A percentile compares a stretch with the other conserved stretches of the same genome.
These are phyloP conservation scores for Pseudogymnoascus sp. DNA, from an alignment of 2,329 filamentous ascomycete species.

Conservation along the genomic window DNA sequence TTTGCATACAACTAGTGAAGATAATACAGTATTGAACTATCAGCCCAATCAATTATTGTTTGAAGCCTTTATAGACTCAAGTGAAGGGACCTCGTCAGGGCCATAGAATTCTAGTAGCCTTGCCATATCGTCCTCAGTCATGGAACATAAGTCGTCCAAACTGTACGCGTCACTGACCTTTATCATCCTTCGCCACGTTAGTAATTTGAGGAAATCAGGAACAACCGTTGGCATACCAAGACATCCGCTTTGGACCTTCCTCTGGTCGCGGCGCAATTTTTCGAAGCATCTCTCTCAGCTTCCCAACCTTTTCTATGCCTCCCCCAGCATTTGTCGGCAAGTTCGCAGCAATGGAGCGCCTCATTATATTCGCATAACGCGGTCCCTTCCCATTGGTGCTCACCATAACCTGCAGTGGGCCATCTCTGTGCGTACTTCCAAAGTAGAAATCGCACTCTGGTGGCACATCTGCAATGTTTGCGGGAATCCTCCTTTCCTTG, in stretches of 20 bases:
- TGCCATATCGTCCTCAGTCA: conserved; percentile 80
- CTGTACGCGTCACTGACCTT: conserved; percentile 81
- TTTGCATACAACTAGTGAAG: background rate
- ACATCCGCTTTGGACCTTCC: conserved; percentile 81
- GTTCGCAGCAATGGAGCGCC: conserved; percentile 67
- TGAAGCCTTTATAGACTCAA: conserved; percentile 48
- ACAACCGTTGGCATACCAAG: conserved; percentile 50
- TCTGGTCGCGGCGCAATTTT: conserved; percentile 62
- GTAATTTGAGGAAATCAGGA: conserved; percentile 15
- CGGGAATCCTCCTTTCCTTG: conserved; percentile 72
- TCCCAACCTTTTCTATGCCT: conserved; percentile 78
- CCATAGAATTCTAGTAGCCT: conserved; percentile 68
- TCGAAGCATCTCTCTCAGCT: conserved; percentile 68
- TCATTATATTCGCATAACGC: conserved; percentile 76
- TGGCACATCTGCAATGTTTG: conserved; percentile 95
- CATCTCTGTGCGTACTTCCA: conserved; percentile 88
- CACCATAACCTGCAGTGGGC: conserved; percentile 95
- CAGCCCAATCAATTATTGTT: conserved; percentile 23
- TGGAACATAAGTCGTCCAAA: conserved; percentile 72
- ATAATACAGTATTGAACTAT: background rate
- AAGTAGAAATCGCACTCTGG: conserved; percentile 99
- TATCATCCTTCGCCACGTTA: conserved; percentile 62
- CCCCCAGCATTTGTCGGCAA: conserved; percentile 74
- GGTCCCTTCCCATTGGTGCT: conserved; percentile 97
- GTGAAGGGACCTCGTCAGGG: conserved; percentile 43